Base-by-base conservation (phyloP, 192 early-diverging fungal species). In the Coemansia sp. region DNA sequence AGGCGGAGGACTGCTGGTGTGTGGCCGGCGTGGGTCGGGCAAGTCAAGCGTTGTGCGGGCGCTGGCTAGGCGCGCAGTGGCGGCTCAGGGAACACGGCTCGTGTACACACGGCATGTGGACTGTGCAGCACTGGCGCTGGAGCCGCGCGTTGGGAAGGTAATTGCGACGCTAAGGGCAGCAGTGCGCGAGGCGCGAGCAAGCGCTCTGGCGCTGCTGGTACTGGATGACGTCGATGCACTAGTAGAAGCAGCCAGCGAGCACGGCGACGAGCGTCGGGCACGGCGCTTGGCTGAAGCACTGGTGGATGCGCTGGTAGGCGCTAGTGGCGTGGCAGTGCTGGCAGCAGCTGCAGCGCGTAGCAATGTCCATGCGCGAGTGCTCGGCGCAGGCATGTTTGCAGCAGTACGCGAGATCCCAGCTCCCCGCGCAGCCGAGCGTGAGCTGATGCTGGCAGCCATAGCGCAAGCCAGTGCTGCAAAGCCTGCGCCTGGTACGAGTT, bases 21-120 rank as follows among this genome's bases (percentile, higher is more conserved):
- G 88, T 50, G 92, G 92, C 10, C 77, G 88, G 9, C 91, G 88
- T 68, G 92, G 92, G 36, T 86, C 90, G 4, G 92, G 92, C n/a
- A 93, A 93, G 58, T 87, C 91, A 15, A 87, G 85, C 41, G 80
- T 92, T 17, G 83, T 84, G 15, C 74, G 84, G n/a, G 74, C 84
- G 10, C 58, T 93, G 32, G 44, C 58, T 17, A 31, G 42, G 9
- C 57, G 25, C 0, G 71, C 66, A 0, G 51, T 48, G 42, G 25
- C 50, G 29, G 27, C 36, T 31, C 70, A 76, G 44, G 74, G 60
- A 19, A 60, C 17, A 2, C 74, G 68, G 14, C 68, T 81, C 36
- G 74, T 77, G 8, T 66, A 48, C 29, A 17, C 69, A 36, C 63
- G 65, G 14, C 76, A 66, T 62, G 66, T 80, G n/a, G 61, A 77